Percentiles rank a stretch among this genome's conserved stretches.
These are phyloP conservation scores for Rhododendron williamsianum DNA, from an alignment of 148 eudicot genomes.

Conservation along the genomic window DNA sequence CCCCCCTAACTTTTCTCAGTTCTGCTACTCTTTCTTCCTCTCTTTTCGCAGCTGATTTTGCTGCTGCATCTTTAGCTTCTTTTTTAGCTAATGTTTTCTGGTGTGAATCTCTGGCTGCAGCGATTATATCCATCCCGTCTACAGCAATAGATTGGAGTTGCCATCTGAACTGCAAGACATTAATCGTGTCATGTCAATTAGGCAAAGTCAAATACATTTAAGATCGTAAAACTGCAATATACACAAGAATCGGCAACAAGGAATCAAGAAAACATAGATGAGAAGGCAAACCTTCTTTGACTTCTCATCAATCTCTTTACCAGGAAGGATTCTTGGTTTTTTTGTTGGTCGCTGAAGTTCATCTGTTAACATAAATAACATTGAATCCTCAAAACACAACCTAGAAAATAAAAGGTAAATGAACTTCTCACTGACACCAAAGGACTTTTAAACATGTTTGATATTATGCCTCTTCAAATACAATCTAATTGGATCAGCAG, in stretches of 20 bases:
- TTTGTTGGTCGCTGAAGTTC: constrained; percentile 59
- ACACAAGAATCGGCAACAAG: neutral
- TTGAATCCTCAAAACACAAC: neutral
- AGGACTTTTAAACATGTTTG: neutral
- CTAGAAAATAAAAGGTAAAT: neutral
- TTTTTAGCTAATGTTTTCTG: constrained; percentile 49
- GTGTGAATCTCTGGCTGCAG: constrained; percentile 21
- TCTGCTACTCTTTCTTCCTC: constrained; percentile 75
- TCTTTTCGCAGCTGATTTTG: constrained; percentile 52
- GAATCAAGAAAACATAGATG: constrained; percentile 1
- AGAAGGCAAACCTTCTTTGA: constrained; percentile 59
- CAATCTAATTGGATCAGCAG: neutral
- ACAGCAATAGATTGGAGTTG: constrained; percentile 55
- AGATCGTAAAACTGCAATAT: constrained; percentile 5
- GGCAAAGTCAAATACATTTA: neutral
- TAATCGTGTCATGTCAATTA: neutral
- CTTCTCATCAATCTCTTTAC: constrained; percentile 62
- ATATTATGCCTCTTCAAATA: neutral
- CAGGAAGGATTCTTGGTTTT: constrained; percentile 70
- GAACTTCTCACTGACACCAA: neutral
- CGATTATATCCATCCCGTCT: constrained; percentile 64
- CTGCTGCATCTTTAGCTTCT: constrained; percentile 62
- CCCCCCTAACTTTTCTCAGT: constrained; percentile 22
- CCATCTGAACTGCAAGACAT: constrained; percentile 53
- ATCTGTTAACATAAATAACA: constrained; percentile 31